Evolutionary conservation across 495 filamentous ascomycete species (phyloP).

Genomic region (Neurospora intermedia): DNA sequence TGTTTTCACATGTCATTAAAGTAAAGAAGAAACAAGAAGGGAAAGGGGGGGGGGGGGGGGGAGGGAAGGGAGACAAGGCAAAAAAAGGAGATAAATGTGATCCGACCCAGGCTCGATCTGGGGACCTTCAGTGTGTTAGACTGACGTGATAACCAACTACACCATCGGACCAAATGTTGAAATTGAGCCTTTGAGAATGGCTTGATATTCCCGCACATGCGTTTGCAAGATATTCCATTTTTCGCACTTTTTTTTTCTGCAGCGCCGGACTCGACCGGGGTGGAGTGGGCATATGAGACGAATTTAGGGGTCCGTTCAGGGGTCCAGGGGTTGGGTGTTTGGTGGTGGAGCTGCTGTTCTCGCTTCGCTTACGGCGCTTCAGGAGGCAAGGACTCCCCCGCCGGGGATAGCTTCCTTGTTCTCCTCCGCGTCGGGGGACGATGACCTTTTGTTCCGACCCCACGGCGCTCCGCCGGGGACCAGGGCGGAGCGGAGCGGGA

Average conservation of each 20-base stretch:
- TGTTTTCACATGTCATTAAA: not conserved
- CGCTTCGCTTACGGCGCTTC: not conserved
- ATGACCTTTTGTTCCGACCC: not conserved
- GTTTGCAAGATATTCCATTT: not conserved
- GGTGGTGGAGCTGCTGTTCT: not conserved
- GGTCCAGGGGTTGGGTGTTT: not conserved
- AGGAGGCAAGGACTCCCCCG: not conserved
- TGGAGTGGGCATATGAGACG: not conserved
- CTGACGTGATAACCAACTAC: not conserved
- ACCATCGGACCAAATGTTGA: not conserved
- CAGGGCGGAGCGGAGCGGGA: not conserved
- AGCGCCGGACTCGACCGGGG: not conserved
- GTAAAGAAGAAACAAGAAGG: not conserved
- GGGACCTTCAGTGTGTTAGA: not conserved
- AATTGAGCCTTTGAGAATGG: not conserved
- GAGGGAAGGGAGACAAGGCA: not conserved
- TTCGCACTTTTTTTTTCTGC: not conserved
- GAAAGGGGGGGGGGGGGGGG: not conserved
- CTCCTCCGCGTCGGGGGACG: not conserved
- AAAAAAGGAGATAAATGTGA: not conserved
- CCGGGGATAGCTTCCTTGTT: not conserved
- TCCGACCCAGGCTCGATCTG: not conserved
- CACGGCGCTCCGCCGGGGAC: not conserved
- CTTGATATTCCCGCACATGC: not conserved
- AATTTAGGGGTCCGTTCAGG: not conserved